These are phyloP conservation scores for Arabidopsis hybrid DNA, from an alignment of 441 rosid genomes.

Conservation along the genomic window DNA sequence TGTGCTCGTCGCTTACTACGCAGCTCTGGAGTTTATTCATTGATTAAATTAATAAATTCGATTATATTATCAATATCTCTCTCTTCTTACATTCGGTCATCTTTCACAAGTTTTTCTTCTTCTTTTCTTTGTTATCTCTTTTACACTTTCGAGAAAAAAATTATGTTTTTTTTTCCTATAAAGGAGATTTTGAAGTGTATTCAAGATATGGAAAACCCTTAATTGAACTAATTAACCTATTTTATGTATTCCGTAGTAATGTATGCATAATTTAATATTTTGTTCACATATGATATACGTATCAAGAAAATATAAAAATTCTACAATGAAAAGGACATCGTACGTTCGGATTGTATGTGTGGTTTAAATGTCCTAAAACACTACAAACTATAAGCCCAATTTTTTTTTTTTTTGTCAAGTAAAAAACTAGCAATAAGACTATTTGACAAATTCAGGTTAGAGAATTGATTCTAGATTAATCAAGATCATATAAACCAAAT, in stretches of 20 bases:
- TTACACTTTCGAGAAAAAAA: neutral
- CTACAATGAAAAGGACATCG: neutral
- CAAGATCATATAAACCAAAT: neutral
- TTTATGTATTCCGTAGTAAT: neutral
- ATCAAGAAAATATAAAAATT: neutral
- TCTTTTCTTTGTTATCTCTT: neutral
- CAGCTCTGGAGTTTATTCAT: constrained; percentile 61
- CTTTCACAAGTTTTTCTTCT: neutral
- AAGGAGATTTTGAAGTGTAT: constrained; percentile 21
- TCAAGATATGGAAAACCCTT: constrained; percentile 23
- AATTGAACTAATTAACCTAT: neutral
- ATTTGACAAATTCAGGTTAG: neutral
- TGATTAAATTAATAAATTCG: constrained; percentile 32
- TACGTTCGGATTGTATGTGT: neutral
- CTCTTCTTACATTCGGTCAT: constrained; percentile 7
- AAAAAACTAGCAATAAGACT: neutral
- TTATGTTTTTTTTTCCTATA: neutral
- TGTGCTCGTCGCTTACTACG: constrained; percentile 74
- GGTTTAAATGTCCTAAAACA: neutral
- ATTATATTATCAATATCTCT: neutral
- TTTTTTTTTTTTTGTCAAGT: neutral
- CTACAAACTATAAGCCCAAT: neutral
- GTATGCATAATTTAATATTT: neutral
- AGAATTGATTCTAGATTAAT: no score
- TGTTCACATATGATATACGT: neutral